A percentile compares a stretch with the other conserved stretches of the same genome.
Evolutionary conservation across 179 eudicot species (phyloP).

Genomic region (Actinidia chinensis): DNA sequence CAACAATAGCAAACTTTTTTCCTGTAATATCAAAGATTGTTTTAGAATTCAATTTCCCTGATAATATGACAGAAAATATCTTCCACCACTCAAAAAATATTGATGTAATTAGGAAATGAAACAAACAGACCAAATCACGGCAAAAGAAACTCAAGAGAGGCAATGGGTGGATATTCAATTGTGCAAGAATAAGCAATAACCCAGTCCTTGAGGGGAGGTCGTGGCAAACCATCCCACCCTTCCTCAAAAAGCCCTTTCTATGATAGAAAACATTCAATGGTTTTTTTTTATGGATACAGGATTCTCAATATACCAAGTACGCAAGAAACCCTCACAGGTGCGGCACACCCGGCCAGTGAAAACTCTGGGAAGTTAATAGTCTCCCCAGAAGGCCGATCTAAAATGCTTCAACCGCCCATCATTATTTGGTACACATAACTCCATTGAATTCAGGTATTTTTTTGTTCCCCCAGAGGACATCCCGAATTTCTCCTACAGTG

Average conservation of each 20-base stretch:
- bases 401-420: conserved; percentile 98
- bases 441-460: conserved; percentile 97
- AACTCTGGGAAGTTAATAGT: conserved; percentile 99
- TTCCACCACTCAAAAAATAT: background rate
- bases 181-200: conserved; percentile 35
- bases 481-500: conserved; percentile 84
- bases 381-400: conserved; percentile 87
- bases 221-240: conserved; percentile 99
- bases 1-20: conserved; percentile 78
- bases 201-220: conserved; percentile 93
- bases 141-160: no score
- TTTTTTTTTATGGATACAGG: conserved; percentile 95
- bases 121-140: background rate
- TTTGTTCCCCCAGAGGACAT: conserved; percentile 96
- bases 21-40: conserved; percentile 37
- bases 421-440: conserved; percentile 92
- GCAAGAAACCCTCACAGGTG: conserved; percentile 99
- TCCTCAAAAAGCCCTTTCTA: conserved; percentile 96
- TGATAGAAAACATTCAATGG: conserved; percentile 90
- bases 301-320: conserved; percentile 98
- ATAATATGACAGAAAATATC: background rate
- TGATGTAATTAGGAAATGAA: background rate
- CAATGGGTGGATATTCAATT: background rate
- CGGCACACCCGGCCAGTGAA: conserved; percentile 99
- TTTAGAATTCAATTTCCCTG: background rate